phyloP scores from a whole-genome alignment of 2,329 filamentous ascomycete species.

The Fusarium chlamydosporum region DNA sequence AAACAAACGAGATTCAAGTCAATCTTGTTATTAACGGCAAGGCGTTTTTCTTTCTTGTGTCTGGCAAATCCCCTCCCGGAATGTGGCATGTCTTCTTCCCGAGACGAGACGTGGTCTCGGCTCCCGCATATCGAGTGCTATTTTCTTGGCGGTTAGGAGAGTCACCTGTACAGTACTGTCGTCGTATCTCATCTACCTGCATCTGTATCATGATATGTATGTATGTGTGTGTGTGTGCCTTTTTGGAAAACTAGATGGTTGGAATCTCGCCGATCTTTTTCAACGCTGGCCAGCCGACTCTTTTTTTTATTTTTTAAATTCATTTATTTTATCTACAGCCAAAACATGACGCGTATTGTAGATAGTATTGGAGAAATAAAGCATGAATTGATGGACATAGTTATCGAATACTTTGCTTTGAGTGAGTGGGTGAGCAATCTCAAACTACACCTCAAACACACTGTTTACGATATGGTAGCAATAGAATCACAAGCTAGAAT shows the following conservation, averaged over 20 bases:
- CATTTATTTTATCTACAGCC: background rate
- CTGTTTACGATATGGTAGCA: conserved; percentile 14
- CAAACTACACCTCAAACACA: conserved; percentile 30
- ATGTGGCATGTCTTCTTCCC: conserved; percentile 17
- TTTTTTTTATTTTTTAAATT: background rate
- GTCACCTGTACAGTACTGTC: too few species aligned
- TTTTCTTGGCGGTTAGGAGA: conserved; percentile 1
- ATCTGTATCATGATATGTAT: background rate
- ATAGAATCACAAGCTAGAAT: background rate
- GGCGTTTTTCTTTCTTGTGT: conserved; percentile 1
- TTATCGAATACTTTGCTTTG: background rate
- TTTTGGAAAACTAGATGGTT: conserved; percentile 20
- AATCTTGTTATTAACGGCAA: conserved; percentile 32
- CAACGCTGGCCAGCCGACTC: conserved; percentile 21
- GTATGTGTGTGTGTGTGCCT: background rate
- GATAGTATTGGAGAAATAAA: background rate
- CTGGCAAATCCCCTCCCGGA: background rate
- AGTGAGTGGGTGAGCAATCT: conserved; percentile 1
- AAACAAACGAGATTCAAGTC: conserved; percentile 31
- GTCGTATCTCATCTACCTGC: conserved; percentile 1
- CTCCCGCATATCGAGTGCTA: conserved; percentile 17
- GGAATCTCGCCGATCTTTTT: conserved; percentile 28
- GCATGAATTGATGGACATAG: background rate
- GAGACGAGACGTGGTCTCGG: conserved; percentile 11
- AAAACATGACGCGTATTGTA: conserved; percentile 16